phyloP scores from a whole-genome alignment of 352 stramenopile species.

The Pythium grandisporangium region DNA sequence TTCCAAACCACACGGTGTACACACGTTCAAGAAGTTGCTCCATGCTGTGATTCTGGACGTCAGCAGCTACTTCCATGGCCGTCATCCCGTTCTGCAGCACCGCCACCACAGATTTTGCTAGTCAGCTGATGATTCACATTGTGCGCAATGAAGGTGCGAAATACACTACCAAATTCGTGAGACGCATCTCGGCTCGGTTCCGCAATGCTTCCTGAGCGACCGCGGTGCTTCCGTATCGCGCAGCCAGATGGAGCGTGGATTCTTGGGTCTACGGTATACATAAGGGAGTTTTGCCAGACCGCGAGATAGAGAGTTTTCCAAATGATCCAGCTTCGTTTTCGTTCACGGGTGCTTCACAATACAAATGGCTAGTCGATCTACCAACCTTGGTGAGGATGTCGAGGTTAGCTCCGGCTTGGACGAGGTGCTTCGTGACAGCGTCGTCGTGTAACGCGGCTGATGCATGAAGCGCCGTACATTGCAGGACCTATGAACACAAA shows the following conservation, averaged over 20 bases:
- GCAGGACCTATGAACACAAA: constrained; percentile 17
- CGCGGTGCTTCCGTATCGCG: constrained; percentile 21
- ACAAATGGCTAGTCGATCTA: neutral
- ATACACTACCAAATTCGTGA: too few relatives aligned
- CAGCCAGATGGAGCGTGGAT: constrained; percentile 32
- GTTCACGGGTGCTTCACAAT: too few relatives aligned
- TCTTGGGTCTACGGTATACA: constrained; percentile 18
- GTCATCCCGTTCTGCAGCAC: constrained; percentile 27
- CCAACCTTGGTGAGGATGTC: constrained; percentile 22
- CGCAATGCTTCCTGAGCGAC: constrained; percentile 29
- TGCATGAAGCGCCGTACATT: constrained; percentile 43
- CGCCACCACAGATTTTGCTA: too few relatives aligned
- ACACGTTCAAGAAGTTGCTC: constrained; percentile 34
- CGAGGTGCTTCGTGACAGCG: constrained; percentile 24
- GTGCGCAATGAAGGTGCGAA: constrained; percentile 17
- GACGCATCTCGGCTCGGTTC: constrained; percentile 23
- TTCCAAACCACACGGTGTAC: too few relatives aligned
- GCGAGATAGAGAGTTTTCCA: too few relatives aligned
- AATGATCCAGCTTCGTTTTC: too few relatives aligned
- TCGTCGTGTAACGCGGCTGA: constrained; percentile 22
- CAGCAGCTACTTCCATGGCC: constrained; percentile 30
- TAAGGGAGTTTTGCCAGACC: too few relatives aligned
- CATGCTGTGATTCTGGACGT: constrained; percentile 23
- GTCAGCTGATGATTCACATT: constrained; percentile 13
- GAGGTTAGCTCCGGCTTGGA: constrained; percentile 34